Evolutionary conservation across 164 flowering plant species (phyloP).

Genomic region (Annona cherimola): DNA sequence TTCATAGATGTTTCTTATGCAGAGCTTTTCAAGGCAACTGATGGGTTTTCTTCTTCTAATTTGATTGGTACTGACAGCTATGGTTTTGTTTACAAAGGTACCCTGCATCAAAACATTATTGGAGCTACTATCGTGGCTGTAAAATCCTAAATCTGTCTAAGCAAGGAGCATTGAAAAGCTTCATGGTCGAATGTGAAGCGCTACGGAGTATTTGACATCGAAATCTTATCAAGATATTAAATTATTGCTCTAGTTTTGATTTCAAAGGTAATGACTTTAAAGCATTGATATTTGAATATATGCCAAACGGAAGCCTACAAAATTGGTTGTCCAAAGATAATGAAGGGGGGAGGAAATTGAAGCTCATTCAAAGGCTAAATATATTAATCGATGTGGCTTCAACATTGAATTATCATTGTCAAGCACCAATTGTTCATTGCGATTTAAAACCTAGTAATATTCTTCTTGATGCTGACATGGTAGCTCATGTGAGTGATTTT

Average conservation of each 20-base stretch:
- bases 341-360: background rate
- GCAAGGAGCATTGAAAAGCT: slow-evolving; percentile 10
- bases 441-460: too few species aligned
- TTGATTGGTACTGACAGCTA: slow-evolving; percentile 32
- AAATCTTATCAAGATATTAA: slow-evolving; percentile 30
- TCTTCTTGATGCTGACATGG: too few species aligned
- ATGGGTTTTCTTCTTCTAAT: slow-evolving; percentile 20
- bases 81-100: slow-evolving; percentile 32
- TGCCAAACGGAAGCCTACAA: too few species aligned
- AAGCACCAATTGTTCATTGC: too few species aligned
- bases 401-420: too few species aligned
- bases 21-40: slow-evolving; percentile 17
- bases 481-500: too few species aligned
- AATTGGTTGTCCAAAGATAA: too few species aligned
- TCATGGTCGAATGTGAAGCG: slow-evolving; percentile 24
- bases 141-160: slow-evolving; percentile 26
- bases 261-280: slow-evolving; percentile 26
- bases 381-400: too few species aligned
- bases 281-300: slow-evolving; percentile 24
- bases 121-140: slow-evolving; percentile 21
- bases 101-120: background rate
- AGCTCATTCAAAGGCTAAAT: background rate
- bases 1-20: slow-evolving; percentile 12
- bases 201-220: slow-evolving; percentile 26
- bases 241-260: slow-evolving; percentile 25